These are phyloP conservation scores for Colletotrichum graminicola DNA, from an alignment of 2,329 filamentous ascomycete genomes.

Conservation along the genomic window DNA sequence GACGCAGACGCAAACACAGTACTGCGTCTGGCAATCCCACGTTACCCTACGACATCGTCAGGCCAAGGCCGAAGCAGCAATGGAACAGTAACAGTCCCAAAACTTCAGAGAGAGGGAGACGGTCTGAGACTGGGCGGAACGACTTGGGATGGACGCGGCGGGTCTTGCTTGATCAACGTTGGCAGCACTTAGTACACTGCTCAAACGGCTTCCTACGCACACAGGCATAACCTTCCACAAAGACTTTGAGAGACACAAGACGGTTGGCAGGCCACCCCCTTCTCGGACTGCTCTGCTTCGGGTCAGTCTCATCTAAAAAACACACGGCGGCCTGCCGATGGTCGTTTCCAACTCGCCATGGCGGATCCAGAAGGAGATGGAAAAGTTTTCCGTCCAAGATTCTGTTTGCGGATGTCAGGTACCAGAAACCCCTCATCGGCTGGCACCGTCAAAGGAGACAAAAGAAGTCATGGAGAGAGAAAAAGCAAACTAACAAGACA, in stretches of 20 bases:
- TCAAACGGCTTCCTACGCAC: slow-evolving; percentile 24
- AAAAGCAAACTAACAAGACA: slow-evolving; percentile 11
- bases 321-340: slow-evolving; percentile 13
- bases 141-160: slow-evolving; percentile 36
- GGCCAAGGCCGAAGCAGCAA: slow-evolving; percentile 35
- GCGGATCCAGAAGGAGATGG: not conserved
- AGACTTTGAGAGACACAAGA: slow-evolving; percentile 11
- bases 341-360: slow-evolving; percentile 4
- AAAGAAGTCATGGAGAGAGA: not conserved
- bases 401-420: slow-evolving; percentile 32
- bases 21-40: slow-evolving; percentile 28
- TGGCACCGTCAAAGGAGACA: not conserved
- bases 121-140: slow-evolving; percentile 27
- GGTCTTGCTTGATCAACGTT: slow-evolving; percentile 5
- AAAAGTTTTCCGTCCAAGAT: not conserved
- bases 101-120: not conserved
- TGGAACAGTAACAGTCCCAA: slow-evolving; percentile 17
- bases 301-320: slow-evolving; percentile 27
- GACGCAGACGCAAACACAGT: not conserved
- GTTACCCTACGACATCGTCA: slow-evolving; percentile 22
- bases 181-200: not conserved
- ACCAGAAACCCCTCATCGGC: slow-evolving; percentile 1
- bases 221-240: slow-evolving; percentile 39
- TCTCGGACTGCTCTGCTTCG: slow-evolving; percentile 24
- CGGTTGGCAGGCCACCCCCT: slow-evolving; percentile 34